These are phyloP conservation scores for Lizanozyma gosingica DNA, from an alignment of 1,139 yeast species.

Conservation along the genomic window DNA sequence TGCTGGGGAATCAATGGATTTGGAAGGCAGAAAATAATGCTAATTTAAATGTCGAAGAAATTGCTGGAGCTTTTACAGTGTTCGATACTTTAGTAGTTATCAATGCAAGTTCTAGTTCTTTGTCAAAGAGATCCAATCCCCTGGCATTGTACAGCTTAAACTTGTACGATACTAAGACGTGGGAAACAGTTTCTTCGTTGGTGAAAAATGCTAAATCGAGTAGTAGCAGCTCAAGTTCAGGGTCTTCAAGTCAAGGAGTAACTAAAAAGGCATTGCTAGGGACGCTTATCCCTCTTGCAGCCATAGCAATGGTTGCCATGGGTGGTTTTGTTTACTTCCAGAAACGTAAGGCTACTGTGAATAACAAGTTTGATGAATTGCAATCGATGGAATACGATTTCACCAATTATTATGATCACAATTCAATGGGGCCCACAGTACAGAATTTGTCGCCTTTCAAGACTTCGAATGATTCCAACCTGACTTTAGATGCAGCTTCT, in stretches of 20 bases:
- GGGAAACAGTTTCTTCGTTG: conserved; percentile 5
- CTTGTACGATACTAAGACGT: conserved; percentile 11
- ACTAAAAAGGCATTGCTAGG: conserved; percentile 25
- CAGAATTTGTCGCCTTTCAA: background rate
- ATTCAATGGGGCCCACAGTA: background rate
- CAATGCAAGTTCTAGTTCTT: conserved; percentile 13
- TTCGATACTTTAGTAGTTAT: conserved; percentile 31
- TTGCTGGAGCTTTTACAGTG: conserved; percentile 34
- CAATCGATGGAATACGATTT: conserved; percentile 5
- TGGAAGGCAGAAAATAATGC: conserved; percentile 17
- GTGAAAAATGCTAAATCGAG: background rate
- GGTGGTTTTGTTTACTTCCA: background rate
- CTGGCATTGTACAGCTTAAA: conserved; percentile 7
- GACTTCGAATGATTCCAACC: background rate
- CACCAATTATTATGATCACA: conserved; percentile 11
- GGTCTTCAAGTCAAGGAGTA: conserved; percentile 4
- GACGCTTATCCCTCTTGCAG: conserved; percentile 24
- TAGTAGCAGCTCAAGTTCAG: background rate
- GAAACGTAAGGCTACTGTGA: background rate
- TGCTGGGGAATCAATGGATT: conserved; percentile 22
- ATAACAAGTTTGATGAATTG: conserved; percentile 10
- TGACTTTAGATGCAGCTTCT: conserved; percentile 21
- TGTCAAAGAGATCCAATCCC: conserved; percentile 10
- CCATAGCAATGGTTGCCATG: conserved; percentile 11
- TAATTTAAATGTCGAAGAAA: conserved; percentile 12